Evolutionary conservation across 1,284 basidiomycete species (phyloP), one percentile per base, ranked within the genome.

Genomic region (Chiua sp.): DNA sequence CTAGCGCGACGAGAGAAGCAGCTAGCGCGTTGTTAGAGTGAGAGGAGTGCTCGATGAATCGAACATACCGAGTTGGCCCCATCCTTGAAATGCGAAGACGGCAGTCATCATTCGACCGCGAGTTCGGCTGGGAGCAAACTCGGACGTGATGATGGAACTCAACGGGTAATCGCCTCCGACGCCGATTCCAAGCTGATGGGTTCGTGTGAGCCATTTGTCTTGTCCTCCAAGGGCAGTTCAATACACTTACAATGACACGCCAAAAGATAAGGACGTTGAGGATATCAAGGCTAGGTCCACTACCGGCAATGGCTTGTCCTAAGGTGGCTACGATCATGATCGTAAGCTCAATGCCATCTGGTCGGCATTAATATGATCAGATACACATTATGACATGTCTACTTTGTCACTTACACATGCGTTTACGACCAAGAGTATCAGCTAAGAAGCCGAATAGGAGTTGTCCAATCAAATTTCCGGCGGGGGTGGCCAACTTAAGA

Each of bases 61-160:
- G 7, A 32, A 32, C 32, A 32, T 32, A 32, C 32, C 32, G 32
- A 32, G 32, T 32, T 32, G 32, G 11, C 32, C 32, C 32, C 32
- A 32, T 32, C 32, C 32, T 32, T 32, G 32, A 32, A 32, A 32
- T 12, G 32, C 32, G 32, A 32, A 32, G 11, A 32, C 32, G 32
- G 32, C 79, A 4, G 80, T 80, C 78, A 86, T 82, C 53, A 87
- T 72, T 39, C 81, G 75, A 53, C 85, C 85, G 54, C 85, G 80
- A 4, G 79, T 82, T 51, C 77, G 76, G 26, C 79, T 80, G 3
- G 87, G 78, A 6, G 88, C 85, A 62, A 88, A 89, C 69, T 90
- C 88, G 56, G 79, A 80, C 2, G 77, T 71, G 56, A 82, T 82
- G 51, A 42, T 42, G 39, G 39, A 42, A 11, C 39, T 42, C 39